A percentile compares a stretch with the other conserved stretches of the same genome.
These are phyloP conservation scores for Neurospora intermedia DNA, from an alignment of 495 filamentous ascomycete species.

Conservation along the genomic window DNA sequence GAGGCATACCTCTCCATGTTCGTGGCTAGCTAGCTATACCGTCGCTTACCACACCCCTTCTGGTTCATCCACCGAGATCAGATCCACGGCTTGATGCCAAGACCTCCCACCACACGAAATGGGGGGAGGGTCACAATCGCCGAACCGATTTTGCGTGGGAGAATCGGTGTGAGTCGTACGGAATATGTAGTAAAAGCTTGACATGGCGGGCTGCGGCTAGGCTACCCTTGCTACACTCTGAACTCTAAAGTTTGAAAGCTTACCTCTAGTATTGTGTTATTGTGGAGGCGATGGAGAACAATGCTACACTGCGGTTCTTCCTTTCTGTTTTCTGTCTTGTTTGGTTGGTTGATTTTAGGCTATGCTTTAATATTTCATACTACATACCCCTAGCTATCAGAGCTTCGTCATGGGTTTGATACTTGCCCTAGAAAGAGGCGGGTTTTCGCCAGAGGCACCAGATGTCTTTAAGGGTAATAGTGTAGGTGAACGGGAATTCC, in stretches of 20 bases:
- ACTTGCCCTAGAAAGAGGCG: not conserved
- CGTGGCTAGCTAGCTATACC: not conserved
- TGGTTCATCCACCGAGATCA: not conserved
- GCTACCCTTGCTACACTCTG: not conserved
- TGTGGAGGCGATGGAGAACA: not conserved
- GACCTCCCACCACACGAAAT: not conserved
- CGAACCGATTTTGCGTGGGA: not conserved
- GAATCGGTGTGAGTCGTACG: not conserved
- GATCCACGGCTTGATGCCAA: not conserved
- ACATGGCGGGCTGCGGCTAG: not conserved
- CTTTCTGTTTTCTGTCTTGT: no score
- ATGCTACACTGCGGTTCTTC: not conserved
- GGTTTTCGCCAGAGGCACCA: no score
- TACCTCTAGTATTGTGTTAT: not conserved
- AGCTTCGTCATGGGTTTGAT: not conserved
- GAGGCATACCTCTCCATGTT: not conserved
- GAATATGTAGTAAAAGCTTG: not conserved
- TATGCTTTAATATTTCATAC: no score
- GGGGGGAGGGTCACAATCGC: not conserved
- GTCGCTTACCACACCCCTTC: not conserved
- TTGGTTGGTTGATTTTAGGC: not conserved
- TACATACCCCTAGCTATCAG: no score
- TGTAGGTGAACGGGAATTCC: not conserved
- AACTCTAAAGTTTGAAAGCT: not conserved
- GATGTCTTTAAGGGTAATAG: not conserved